Evolutionary conservation across 495 filamentous ascomycete species (phyloP).

Genomic region (Bryoglossum gracile): DNA sequence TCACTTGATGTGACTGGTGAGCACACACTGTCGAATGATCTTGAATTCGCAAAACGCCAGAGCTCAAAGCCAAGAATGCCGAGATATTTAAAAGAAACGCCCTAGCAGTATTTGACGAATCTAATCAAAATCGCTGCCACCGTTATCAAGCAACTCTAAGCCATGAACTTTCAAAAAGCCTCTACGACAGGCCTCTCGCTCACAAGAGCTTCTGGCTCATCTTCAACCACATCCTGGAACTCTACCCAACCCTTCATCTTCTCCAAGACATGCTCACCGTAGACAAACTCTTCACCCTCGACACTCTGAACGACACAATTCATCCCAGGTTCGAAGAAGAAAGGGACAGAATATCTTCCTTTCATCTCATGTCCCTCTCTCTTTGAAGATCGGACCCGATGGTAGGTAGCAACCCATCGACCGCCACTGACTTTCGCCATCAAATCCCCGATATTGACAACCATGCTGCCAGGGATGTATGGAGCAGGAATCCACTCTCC

Average conservation of each 20-base stretch:
- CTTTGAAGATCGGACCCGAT: constrained; percentile 30
- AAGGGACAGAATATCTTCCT: constrained; percentile 39
- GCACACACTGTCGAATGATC: no score
- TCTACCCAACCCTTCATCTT: constrained; percentile 45
- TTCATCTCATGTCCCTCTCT: constrained; percentile 7
- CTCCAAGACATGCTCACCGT: constrained; percentile 38
- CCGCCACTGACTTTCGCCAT: constrained; percentile 37
- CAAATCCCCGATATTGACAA: constrained; percentile 45
- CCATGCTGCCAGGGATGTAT: constrained; percentile 36
- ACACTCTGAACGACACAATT: constrained; percentile 34
- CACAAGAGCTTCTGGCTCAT: background rate
- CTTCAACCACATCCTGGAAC: constrained; percentile 27
- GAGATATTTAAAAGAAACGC: no score
- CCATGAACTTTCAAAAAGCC: background rate
- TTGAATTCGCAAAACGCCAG: no score
- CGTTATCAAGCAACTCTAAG: background rate
- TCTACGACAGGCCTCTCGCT: background rate
- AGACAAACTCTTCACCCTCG: constrained; percentile 29
- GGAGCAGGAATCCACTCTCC: constrained; percentile 39
- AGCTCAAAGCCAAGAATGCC: no score
- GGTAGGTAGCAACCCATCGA: constrained; percentile 38
- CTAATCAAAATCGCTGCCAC: no score
- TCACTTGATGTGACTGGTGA: no score
- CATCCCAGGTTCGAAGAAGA: constrained; percentile 44
- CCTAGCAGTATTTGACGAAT: no score